Conservation (phyloP, 228 moss, liverwort and hornwort species). For the Sphagnum magellanicum region DNA sequence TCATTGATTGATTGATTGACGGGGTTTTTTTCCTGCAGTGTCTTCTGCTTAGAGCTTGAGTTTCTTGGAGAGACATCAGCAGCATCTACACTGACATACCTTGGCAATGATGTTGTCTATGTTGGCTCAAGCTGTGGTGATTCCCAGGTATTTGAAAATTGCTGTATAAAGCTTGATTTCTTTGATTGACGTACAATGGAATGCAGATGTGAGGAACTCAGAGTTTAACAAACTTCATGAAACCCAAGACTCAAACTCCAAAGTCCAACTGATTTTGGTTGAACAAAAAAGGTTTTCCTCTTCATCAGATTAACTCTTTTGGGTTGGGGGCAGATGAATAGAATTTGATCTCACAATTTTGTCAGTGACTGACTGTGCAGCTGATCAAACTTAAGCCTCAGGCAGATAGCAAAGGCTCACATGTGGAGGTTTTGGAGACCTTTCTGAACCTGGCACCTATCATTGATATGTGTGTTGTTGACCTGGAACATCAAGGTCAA, state of each 20-base stretch:
- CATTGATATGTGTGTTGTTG: slow-evolving; percentile 90
- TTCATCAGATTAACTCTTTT: no score
- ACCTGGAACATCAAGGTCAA: slow-evolving; percentile 91
- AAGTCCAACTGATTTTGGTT: no score
- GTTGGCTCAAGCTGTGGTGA: slow-evolving; percentile 57
- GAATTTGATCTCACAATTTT: no score
- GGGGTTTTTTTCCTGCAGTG: slow-evolving; percentile 28
- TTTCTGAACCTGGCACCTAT: slow-evolving; percentile 91
- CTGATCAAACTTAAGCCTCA: slow-evolving; percentile 83
- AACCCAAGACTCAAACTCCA: no score
- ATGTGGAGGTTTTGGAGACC: slow-evolving; percentile 82
- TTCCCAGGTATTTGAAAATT: slow-evolving; percentile 26
- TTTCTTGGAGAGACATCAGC: slow-evolving; percentile 91
- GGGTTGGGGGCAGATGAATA: no score
- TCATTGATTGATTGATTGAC: no score
- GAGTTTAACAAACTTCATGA: no score
- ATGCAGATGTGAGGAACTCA: no score
- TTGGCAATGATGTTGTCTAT: slow-evolving; percentile 83
- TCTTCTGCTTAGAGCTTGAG: slow-evolving; percentile 72
- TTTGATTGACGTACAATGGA: no score
- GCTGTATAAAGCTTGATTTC: no score
- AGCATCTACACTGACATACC: slow-evolving; percentile 80
- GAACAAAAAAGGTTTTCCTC: no score
- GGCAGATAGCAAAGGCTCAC: slow-evolving; percentile 66
- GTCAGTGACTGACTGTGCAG: slow-evolving; percentile 24